Conservation (phyloP, 768 basidiomycete species). For the Mycena maculata region DNA sequence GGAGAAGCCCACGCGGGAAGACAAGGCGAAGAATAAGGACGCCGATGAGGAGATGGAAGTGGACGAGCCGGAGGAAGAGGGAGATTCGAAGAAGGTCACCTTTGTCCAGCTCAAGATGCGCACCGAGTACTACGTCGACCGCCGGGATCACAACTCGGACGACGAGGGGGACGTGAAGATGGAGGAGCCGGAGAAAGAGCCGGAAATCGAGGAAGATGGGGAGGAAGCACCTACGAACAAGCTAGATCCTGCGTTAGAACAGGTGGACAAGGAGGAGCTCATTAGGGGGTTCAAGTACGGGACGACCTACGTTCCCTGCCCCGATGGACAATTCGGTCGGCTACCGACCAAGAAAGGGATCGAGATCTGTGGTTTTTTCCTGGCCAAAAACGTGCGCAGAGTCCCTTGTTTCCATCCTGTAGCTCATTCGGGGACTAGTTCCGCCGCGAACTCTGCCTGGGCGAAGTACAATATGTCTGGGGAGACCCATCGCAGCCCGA, state of each 20-base stretch:
- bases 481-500: constrained; percentile 72
- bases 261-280: constrained; percentile 83
- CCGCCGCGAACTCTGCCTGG: constrained; percentile 84
- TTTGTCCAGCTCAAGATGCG: constrained; percentile 61
- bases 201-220: constrained; percentile 45
- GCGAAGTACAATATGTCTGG: constrained; percentile 89
- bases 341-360: constrained; percentile 86
- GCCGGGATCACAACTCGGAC: constrained; percentile 49
- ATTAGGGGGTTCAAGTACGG: constrained; percentile 91
- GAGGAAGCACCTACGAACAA: constrained; percentile 44
- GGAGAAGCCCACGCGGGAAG: constrained; percentile 45
- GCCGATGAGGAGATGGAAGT: constrained; percentile 47
- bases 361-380: constrained; percentile 89
- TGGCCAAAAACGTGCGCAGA: constrained; percentile 66
- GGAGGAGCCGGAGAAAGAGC: constrained; percentile 48
- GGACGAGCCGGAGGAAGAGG: constrained; percentile 38
- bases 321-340: constrained; percentile 84
- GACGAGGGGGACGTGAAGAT: constrained; percentile 47
- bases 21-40: constrained; percentile 56
- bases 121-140: constrained; percentile 69
- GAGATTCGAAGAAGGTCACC: constrained; percentile 33
- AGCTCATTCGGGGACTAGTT: constrained; percentile 60
- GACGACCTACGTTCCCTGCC: constrained; percentile 86
- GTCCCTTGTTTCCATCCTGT: neutral
- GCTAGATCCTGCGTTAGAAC: constrained; percentile 55